phyloP scores from a whole-genome alignment of 1,284 basidiomycete genomes.

The Fomitopsis betulina region DNA sequence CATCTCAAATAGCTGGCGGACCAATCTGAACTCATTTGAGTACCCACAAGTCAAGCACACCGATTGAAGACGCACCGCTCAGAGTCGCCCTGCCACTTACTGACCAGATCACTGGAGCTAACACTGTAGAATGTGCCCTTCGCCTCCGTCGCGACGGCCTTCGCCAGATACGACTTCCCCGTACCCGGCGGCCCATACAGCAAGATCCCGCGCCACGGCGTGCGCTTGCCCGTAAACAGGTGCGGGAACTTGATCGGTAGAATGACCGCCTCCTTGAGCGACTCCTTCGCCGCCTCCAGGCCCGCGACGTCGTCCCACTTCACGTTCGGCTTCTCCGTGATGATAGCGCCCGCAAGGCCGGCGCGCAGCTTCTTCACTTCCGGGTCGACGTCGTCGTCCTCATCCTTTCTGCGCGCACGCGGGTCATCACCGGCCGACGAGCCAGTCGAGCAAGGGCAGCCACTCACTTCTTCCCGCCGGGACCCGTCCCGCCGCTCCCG shows the following conservation, averaged over 20 bases:
- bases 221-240: constrained; percentile 96
- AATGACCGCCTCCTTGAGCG: constrained; percentile 97
- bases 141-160: constrained; percentile 97
- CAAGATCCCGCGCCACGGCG: constrained; percentile 94
- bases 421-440: neutral
- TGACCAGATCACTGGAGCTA: constrained; percentile 92
- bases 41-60: neutral
- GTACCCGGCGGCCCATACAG: constrained; percentile 95
- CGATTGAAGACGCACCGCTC: constrained; percentile 58
- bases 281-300: constrained; percentile 90
- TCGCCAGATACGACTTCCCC: constrained; percentile 94
- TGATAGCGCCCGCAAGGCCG: constrained; percentile 83
- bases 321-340: constrained; percentile 94
- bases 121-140: constrained; percentile 99
- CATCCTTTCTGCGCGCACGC: constrained; percentile 49
- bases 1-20: constrained; percentile 96
- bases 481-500: constrained; percentile 54
- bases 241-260: constrained; percentile 99
- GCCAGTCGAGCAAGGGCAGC: neutral
- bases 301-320: constrained; percentile 99
- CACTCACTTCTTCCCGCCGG: constrained; percentile 65
- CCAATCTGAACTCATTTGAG: constrained; percentile 54
- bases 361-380: constrained; percentile 95
- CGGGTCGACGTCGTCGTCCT: constrained; percentile 80
- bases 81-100: constrained; percentile 99